Percentiles rank a stretch among this genome's conserved stretches.
Conservation (phyloP, 176 grass and related monocot species). For the Alopecurus myosuroides region DNA sequence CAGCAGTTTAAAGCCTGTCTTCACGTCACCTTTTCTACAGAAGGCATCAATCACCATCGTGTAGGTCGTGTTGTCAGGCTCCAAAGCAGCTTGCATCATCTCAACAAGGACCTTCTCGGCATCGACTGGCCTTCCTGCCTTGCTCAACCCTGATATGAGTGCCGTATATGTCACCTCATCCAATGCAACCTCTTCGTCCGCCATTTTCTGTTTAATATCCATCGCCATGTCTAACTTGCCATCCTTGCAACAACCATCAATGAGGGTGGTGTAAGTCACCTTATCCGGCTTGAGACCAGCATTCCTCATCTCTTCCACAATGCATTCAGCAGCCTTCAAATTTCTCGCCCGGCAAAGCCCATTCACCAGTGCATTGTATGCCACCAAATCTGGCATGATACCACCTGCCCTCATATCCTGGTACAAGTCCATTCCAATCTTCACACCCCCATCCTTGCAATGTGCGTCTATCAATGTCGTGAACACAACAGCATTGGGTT, state of each 20-base stretch:
- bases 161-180: constrained; percentile 77
- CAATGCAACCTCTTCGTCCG: constrained; percentile 36
- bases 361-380: constrained; percentile 49
- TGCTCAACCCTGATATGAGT: constrained; percentile 59
- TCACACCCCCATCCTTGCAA: constrained; percentile 43
- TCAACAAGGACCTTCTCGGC: constrained; percentile 42
- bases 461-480: constrained; percentile 53
- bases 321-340: constrained; percentile 37
- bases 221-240: constrained; percentile 47
- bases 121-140: constrained; percentile 38
- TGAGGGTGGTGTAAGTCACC: constrained; percentile 64
- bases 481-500: constrained; percentile 54
- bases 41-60: constrained; percentile 93
- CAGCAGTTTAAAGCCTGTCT: constrained; percentile 62
- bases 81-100: constrained; percentile 53
- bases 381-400: constrained; percentile 42
- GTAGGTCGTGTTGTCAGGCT: constrained; percentile 57
- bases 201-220: constrained; percentile 51
- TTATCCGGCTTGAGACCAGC: constrained; percentile 44
- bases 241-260: constrained; percentile 77
- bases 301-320: constrained; percentile 51
- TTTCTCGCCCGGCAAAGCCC: constrained; percentile 48
- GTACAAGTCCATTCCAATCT: constrained; percentile 36
- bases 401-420: constrained; percentile 37
- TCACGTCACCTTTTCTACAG: constrained; percentile 61